Evolutionary conservation across 2,329 filamentous ascomycete genomes (phyloP), one percentile per base, ranked within the genome.

Genomic region (Colletotrichum lini): DNA sequence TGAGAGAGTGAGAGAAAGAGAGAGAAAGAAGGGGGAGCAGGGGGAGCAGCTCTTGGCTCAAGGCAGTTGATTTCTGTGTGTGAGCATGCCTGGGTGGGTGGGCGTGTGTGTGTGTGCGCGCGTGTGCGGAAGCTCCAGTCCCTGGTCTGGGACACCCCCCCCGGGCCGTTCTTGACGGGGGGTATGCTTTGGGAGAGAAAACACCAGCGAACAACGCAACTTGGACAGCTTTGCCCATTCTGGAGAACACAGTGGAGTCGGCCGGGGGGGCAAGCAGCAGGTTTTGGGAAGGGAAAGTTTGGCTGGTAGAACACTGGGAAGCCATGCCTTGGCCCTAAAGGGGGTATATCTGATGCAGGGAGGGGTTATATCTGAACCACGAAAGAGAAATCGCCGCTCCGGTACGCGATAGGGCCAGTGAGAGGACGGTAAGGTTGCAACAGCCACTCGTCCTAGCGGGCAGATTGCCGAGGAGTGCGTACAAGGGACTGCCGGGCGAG

Each of bases 271-370:
- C 65, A 71, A 71, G 54, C 45, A 68, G 65, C 68, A 71, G 68
- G 68, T 71, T 71, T 71, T 71, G 65, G 65, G 38, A 63, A 53
- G 62, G 54, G 58, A 21, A 58, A 62, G 68, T 8, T 30, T 63
- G 57, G 57, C 68, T 63, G 58, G 68, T 47, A 63, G 58, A 59
- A 53, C 57, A 49, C 68, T 58, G 58, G 26, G 49, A 71, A 67
- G 68, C 68, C 58, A 71, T 71, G 68, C 68, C 65, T 68, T 63
- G 65, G 65, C 40, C 65, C 30, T 68, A 58, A 67, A 68, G 68
- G 65, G 72, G 74, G 63, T 74, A 75, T 75, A 75, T 69, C 59
- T 68, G 65, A 64, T 12, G 58, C 21, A 59, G 70, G 74, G 71
- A 71, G 69, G 73, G 66, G 30, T 30, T 75, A 75, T 75, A 75